Evolutionary conservation across 352 stramenopile genomes (phyloP), one percentile per base, ranked within the genome.

Genomic region (Globisporangium cystogenes): DNA sequence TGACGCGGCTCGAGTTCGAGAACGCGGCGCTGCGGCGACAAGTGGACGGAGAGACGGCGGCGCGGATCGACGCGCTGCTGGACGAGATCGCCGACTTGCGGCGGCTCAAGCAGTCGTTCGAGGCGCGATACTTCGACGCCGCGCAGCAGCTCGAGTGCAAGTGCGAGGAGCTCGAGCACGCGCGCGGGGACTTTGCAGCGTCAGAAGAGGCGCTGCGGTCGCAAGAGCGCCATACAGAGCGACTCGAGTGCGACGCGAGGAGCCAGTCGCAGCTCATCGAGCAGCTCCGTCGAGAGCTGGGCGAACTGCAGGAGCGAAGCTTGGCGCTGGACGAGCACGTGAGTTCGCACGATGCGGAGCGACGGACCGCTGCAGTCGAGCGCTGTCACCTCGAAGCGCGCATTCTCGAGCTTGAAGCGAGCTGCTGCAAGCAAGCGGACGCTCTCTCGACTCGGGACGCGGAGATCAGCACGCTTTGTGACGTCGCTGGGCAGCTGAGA

Each of bases 21-120:
- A 93, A 93, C 48, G 24, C 43, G 2, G 60, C 69, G 4, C 48
- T 93, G 7, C 67, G 70, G 53, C 70, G 60, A 21, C 74, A 75
- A 63, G 40, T 89, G 7, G 53, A 81, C n/a, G 61, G 64, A 11
- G 77, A 82, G 35, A 86, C 75, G 11, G 62, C 67, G 0, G 72
- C 81, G 46, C 67, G 65, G 35, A 75, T 93, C 26, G 77, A 89
- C 23, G 35, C 27, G 2, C 61, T 93, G 1, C 33, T 79, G 0
- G 77, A 93, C 48, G 55, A 87, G 5, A 48, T 90, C 2, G 75
- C 81, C 14, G 69, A 87, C 33, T 35, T 83, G 27, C 61, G 56
- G 24, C 68, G 79, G 1, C 57, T 93, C n/a, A 90, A 90, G 43
- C 70, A 73, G 36, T 83, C 66, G 15, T 93, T 90, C 45, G 82